Conservation (phyloP, 257 asterid genomes). For the Marsdenia floribunda region DNA sequence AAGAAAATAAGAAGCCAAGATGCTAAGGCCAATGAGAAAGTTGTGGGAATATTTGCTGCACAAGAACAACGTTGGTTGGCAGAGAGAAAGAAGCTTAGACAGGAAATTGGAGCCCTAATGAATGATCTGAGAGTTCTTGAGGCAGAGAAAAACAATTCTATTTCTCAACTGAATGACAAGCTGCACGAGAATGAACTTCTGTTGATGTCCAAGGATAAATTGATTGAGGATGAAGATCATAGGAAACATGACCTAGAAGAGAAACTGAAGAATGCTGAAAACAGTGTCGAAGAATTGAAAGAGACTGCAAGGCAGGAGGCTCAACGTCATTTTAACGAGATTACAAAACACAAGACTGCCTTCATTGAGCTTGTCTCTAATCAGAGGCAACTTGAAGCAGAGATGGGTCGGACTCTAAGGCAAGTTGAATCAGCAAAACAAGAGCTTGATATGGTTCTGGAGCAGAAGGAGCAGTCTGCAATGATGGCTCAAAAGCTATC, state of each 20-base stretch:
- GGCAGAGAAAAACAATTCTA: conserved; percentile 29
- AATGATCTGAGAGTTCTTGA: conserved; percentile 50
- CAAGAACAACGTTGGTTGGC: conserved; percentile 76
- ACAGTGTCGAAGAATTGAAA: conserved; percentile 40
- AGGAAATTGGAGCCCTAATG: conserved; percentile 62
- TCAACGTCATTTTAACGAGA: conserved; percentile 55
- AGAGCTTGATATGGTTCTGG: conserved; percentile 53
- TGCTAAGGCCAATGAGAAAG: conserved; percentile 86
- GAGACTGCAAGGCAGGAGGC: conserved; percentile 41
- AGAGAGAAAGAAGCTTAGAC: conserved; percentile 68
- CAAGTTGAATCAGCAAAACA: conserved; percentile 69
- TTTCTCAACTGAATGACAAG: conserved; percentile 49
- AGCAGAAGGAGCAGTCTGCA: conserved; percentile 64
- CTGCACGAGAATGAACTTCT: conserved; percentile 41
- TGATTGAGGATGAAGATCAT: conserved; percentile 39
- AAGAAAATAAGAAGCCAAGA: conserved; percentile 73
- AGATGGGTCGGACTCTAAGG: conserved; percentile 71
- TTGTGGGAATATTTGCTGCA: conserved; percentile 67
- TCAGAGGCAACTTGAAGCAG: conserved; percentile 90
- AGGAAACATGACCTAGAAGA: conserved; percentile 49
- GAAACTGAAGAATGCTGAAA: conserved; percentile 38
- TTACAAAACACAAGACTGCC: conserved; percentile 60
- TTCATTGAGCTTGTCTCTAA: conserved; percentile 82
- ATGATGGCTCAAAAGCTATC: conserved; percentile 63
- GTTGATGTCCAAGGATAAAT: conserved; percentile 49